These are phyloP conservation scores for Prototheca cutis DNA, from an alignment of 163 green algal genomes.

Conservation along the genomic window DNA sequence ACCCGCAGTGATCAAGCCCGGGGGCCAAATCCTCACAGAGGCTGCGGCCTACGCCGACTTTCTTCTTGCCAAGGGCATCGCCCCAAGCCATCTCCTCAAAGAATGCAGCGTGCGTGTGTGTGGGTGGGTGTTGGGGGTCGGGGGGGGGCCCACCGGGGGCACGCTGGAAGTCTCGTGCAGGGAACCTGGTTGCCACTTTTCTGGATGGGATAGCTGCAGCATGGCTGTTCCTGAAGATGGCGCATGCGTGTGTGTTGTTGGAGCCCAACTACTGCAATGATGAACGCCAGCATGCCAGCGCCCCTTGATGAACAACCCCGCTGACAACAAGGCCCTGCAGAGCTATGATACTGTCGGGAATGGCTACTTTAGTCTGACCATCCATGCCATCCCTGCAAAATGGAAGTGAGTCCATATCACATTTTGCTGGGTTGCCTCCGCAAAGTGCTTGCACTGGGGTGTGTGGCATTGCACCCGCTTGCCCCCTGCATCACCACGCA, in stretches of 20 bases:
- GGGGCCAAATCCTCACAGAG: conserved; percentile 59
- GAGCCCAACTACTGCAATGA: neutral
- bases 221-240: neutral
- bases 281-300: no score
- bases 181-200: no score
- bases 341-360: conserved; percentile 81
- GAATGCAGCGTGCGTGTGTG: conserved; percentile 32
- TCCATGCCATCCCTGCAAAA: conserved; percentile 56
- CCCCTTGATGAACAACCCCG: no score
- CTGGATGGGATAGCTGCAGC: no score
- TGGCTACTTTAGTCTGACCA: conserved; percentile 61
- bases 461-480: no score
- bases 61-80: conserved; percentile 36
- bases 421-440: no score
- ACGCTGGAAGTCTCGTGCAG: no score
- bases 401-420: conserved; percentile 44
- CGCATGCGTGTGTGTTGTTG: neutral
- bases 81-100: conserved; percentile 26
- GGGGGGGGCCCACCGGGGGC: no score
- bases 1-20: conserved; percentile 36
- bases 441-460: no score
- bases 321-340: neutral
- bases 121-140: no score
- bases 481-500: no score
- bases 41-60: conserved; percentile 47